Base-by-base conservation (phyloP, 768 basidiomycete species). In the Gymnopilus dilepis region DNA sequence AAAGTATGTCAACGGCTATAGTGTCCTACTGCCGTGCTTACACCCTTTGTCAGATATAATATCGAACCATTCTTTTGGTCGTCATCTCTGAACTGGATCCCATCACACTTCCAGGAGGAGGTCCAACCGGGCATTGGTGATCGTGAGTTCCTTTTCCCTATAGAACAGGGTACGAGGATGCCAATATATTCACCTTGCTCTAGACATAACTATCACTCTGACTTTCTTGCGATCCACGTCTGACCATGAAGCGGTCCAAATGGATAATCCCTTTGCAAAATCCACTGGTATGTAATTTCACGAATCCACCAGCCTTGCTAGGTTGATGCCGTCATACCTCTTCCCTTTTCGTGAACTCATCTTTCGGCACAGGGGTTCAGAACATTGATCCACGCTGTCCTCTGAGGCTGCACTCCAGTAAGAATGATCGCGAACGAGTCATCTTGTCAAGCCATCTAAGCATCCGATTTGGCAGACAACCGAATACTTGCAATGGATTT, bases 31-130 rank as follows among this genome's bases (percentile, higher is more conserved):
- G 37, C 81, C 13, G 84, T 73, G 87, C 87, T 72, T 84, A 87
- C 59, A 40, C 24, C 78, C 87, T 43, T 15, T 31, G n/a, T 56
- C 37, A 83, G 86, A 69, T 86, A 81, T 65, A 77, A 80, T 40
- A 81, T 88, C 45, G 87, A 88, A 64, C 87, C 87, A 0, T 89
- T 88, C 70, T 89, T 86, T 71, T 89, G 85, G 70, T 86, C 86
- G 0, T 87, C 87, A 0, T 85, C 85, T 21, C 64, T 86, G 4
- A 87, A 85, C 61, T 87, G 86, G 86, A 90, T 89, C 62, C 88
- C 88, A 1, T 85, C 86, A 1, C 82, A 86, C 57, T 90, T 85
- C 57, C 84, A 86, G 65, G 86, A 87, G 63, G 82, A 79, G 48
- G 60, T 79, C 0, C 33, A 70, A 12, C 68, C 69, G 12, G 71